phyloP scores from a whole-genome alignment of 2,329 filamentous ascomycete species.

The Didymella glomerata region DNA sequence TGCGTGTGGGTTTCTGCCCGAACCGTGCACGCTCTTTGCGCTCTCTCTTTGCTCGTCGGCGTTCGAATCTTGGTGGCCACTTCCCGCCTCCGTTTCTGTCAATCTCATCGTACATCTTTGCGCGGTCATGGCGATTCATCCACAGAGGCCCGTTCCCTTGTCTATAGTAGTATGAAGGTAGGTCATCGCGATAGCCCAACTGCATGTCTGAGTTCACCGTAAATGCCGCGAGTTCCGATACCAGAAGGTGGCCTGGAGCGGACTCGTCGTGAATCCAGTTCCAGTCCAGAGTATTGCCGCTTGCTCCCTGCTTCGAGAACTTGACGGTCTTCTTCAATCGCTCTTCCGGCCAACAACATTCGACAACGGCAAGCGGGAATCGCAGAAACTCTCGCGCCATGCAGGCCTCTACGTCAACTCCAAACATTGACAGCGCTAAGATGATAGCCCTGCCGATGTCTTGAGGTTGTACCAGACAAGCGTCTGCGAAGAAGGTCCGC shows the following conservation, averaged over 20 bases:
- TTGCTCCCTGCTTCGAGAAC: not conserved
- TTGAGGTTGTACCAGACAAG: not conserved
- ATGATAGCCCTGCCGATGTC: not conserved
- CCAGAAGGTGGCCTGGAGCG: not conserved
- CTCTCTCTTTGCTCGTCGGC: not conserved
- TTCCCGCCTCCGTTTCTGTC: no score
- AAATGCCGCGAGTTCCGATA: not conserved
- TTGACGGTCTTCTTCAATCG: not conserved
- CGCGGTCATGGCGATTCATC: not conserved
- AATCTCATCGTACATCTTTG: no score
- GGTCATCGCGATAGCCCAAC: not conserved
- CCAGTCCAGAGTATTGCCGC: not conserved
- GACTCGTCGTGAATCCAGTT: not conserved
- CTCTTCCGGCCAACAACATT: no score
- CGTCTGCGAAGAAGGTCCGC: not conserved
- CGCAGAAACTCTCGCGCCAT: not conserved
- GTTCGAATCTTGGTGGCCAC: not conserved
- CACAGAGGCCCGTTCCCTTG: not conserved
- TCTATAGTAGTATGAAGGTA: not conserved
- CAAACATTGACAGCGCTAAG: not conserved
- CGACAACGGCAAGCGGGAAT: not conserved
- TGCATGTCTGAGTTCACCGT: not conserved
- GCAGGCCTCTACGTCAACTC: not conserved
- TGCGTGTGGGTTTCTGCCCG: not conserved
- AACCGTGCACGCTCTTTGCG: not conserved